Percentiles rank a stretch among this genome's conserved stretches.
phyloP scores from a whole-genome alignment of 1,139 yeast species.

The Yamadazyma sp. region DNA sequence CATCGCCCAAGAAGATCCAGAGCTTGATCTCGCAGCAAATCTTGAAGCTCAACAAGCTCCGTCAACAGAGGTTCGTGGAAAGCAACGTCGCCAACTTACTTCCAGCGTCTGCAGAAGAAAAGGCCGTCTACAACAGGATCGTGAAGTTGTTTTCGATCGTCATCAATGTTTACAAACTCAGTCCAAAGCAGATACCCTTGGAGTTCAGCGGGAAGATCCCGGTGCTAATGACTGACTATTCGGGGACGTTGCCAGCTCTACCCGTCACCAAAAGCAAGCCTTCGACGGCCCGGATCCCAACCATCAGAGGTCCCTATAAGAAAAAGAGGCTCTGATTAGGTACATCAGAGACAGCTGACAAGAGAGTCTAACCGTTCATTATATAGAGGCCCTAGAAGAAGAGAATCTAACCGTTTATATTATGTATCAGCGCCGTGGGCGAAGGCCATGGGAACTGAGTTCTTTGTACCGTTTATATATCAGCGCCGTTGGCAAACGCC shows the following conservation, averaged over 20 bases:
- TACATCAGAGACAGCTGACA: background rate
- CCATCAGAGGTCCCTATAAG: conserved; percentile 42
- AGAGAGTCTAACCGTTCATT: too few relatives aligned
- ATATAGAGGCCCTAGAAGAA: conserved; percentile 13
- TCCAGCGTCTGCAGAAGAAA: conserved; percentile 31
- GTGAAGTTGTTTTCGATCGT: conserved; percentile 33
- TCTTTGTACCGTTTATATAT: conserved; percentile 38
- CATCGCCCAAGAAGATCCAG: conserved; percentile 37
- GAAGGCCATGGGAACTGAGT: too few relatives aligned
- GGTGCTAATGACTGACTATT: conserved; percentile 68
- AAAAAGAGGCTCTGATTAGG: conserved; percentile 27
- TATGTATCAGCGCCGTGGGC: too few relatives aligned
- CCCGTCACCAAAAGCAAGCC: conserved; percentile 24
- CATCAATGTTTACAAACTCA: conserved; percentile 27
- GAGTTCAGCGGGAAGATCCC: conserved; percentile 54
- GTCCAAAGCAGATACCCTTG: conserved; percentile 31
- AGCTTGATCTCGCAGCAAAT: conserved; percentile 57
- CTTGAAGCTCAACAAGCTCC: conserved; percentile 59
- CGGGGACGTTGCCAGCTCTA: conserved; percentile 77
- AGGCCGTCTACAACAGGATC: conserved; percentile 42
- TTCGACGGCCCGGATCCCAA: conserved; percentile 35
- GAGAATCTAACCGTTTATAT: too few relatives aligned
- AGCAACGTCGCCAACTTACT: conserved; percentile 30
- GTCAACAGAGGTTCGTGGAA: conserved; percentile 54
- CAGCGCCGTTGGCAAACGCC: conserved; percentile 71